A percentile compares a stretch with the other conserved stretches of the same genome.
Conservation (phyloP, 495 filamentous ascomycete genomes). For the Neurospora pannonica region DNA sequence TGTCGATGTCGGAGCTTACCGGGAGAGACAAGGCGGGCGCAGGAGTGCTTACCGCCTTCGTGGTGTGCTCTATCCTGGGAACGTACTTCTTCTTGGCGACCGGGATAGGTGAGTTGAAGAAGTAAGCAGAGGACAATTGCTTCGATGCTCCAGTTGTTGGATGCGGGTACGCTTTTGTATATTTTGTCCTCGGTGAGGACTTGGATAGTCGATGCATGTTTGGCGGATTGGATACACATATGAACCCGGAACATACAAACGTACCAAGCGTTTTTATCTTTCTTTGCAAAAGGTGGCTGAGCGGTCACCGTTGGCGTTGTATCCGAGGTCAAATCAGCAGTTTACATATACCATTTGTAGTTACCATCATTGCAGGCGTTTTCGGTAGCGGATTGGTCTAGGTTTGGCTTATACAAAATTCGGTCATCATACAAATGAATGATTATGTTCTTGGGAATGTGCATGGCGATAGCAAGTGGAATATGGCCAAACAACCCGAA, state of each 20-base stretch:
- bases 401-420: not conserved
- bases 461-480: not conserved
- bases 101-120: not conserved
- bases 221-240: too few species aligned
- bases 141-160: not conserved
- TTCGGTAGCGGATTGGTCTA: not conserved
- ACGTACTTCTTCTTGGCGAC: not conserved
- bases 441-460: not conserved
- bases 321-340: not conserved
- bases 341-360: not conserved
- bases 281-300: not conserved
- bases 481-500: not conserved
- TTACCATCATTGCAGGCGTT: not conserved
- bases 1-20: slow-evolving; percentile 21
- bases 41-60: slow-evolving; percentile 44
- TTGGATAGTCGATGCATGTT: not conserved
- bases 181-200: not conserved
- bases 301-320: not conserved
- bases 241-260: not conserved
- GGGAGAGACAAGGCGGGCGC: slow-evolving; percentile 50
- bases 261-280: not conserved
- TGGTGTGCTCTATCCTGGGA: slow-evolving; percentile 19
- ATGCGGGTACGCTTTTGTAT: not conserved
- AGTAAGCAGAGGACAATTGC: not conserved
- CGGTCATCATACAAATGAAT: not conserved